These are phyloP conservation scores for Casuarina cunninghamiana DNA, from an alignment of 306 rosid genomes.

Conservation along the genomic window DNA sequence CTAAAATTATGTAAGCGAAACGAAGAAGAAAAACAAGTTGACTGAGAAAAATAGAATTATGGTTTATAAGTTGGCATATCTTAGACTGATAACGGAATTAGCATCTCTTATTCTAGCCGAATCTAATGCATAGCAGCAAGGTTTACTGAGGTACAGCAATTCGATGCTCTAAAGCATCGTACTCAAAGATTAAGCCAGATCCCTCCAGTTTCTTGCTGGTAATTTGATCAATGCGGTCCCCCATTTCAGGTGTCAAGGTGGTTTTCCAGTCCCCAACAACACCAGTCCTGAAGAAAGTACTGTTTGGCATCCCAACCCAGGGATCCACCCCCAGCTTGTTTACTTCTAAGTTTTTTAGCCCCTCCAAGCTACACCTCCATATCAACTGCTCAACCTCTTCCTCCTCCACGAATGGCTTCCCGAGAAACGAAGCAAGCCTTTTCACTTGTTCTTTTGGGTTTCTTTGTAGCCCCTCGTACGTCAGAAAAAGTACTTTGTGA, in stretches of 20 bases:
- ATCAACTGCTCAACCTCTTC: constrained; percentile 19
- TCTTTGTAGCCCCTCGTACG: constrained; percentile 20
- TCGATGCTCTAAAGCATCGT: neutral
- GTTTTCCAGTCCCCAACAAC: constrained; percentile 20
- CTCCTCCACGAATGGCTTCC: constrained; percentile 8
- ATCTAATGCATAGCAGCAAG: neutral
- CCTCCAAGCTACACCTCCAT: constrained; percentile 16
- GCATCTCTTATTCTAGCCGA: too few species aligned
- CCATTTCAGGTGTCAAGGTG: constrained; percentile 11
- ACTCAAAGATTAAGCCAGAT: constrained; percentile 15
- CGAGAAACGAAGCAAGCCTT: constrained; percentile 14
- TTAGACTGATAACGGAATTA: too few species aligned
- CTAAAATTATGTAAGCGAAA: too few species aligned
- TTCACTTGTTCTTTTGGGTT: constrained; percentile 20
- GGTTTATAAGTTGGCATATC: too few species aligned
- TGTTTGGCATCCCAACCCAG: constrained; percentile 24
- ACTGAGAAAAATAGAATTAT: too few species aligned
- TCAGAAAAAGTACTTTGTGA: constrained; percentile 16
- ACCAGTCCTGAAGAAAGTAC: constrained; percentile 18
- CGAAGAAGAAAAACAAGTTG: too few species aligned
- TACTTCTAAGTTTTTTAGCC: constrained; percentile 23
- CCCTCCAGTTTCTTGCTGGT: constrained; percentile 5
- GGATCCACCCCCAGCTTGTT: constrained; percentile 16
- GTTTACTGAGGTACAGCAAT: neutral
- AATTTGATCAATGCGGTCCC: constrained; percentile 5